phyloP scores from a whole-genome alignment of 192 early-diverging fungal genomes.

The Coemansia interrupta region DNA sequence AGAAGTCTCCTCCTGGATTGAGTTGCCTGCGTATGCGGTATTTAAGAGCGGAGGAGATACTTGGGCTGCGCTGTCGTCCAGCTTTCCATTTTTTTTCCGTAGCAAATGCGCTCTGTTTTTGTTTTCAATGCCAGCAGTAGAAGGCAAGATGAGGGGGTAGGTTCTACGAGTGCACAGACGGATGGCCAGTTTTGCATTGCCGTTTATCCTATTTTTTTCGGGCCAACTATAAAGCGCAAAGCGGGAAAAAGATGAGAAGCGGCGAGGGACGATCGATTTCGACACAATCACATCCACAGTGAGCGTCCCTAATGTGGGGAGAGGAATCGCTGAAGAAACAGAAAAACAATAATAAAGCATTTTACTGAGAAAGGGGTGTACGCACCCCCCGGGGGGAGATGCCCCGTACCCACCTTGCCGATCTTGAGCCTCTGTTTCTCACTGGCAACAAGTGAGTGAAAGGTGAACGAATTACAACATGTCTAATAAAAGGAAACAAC shows the following conservation, averaged over 20 bases:
- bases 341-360: background rate
- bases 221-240: conserved; percentile 2
- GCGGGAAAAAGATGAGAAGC: conserved; percentile 2
- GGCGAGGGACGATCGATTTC: background rate
- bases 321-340: background rate
- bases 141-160: background rate
- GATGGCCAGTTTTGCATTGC: background rate
- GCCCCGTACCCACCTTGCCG: background rate
- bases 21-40: no score
- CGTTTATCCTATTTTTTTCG: background rate
- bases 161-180: background rate
- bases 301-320: conserved; percentile 4
- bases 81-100: conserved; percentile 5
- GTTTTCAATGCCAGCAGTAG: background rate
- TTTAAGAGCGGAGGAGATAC: no score
- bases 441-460: background rate
- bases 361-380: no score
- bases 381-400: no score
- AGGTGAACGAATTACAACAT: background rate
- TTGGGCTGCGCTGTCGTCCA: no score
- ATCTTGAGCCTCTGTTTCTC: background rate
- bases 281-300: conserved; percentile 1
- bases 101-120: conserved; percentile 1
- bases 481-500: no score
- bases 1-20: no score